phyloP scores from a whole-genome alignment of 306 rosid species.

The Dalbergia cultrata region DNA sequence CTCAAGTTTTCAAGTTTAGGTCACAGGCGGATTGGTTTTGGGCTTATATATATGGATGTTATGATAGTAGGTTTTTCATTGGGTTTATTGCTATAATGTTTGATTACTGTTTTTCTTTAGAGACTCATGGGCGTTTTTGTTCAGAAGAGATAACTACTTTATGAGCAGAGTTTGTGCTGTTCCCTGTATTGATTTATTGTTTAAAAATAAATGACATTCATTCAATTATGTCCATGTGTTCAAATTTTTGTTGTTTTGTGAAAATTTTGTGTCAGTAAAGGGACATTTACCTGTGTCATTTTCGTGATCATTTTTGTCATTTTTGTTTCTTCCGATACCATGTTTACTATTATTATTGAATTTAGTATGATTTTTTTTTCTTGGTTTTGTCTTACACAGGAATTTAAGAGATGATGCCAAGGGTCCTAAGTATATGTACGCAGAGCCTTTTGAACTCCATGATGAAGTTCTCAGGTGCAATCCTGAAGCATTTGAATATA shows the following conservation, averaged over 20 bases:
- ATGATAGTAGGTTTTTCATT: conserved; percentile 2
- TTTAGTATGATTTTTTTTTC: conserved; percentile 23
- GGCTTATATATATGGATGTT: conserved; percentile 29
- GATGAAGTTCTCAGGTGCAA: conserved; percentile 81
- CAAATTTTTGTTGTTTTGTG: conserved; percentile 20
- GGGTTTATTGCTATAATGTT: conserved; percentile 22
- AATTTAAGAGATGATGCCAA: conserved; percentile 76
- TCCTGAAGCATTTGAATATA: conserved; percentile 78
- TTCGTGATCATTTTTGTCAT: not conserved
- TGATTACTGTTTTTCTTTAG: not conserved
- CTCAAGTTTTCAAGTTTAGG: conserved; percentile 31
- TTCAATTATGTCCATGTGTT: not conserved
- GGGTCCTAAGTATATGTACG: conserved; percentile 51
- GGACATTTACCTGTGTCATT: not conserved
- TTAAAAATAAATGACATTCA: conserved; percentile 12
- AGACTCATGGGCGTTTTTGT: not conserved
- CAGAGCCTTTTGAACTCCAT: conserved; percentile 74
- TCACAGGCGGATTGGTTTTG: conserved; percentile 25
- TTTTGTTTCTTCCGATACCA: conserved; percentile 25
- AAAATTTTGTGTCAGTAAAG: conserved; percentile 2
- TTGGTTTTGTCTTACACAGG: conserved; percentile 54
- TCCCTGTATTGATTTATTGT: conserved; percentile 20
- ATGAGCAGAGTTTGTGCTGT: not conserved
- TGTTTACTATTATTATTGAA: conserved; percentile 3
- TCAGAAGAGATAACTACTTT: conserved; percentile 14